phyloP scores from a whole-genome alignment of 2,329 filamentous ascomycete genomes.

The Hypoxylon sp. region DNA sequence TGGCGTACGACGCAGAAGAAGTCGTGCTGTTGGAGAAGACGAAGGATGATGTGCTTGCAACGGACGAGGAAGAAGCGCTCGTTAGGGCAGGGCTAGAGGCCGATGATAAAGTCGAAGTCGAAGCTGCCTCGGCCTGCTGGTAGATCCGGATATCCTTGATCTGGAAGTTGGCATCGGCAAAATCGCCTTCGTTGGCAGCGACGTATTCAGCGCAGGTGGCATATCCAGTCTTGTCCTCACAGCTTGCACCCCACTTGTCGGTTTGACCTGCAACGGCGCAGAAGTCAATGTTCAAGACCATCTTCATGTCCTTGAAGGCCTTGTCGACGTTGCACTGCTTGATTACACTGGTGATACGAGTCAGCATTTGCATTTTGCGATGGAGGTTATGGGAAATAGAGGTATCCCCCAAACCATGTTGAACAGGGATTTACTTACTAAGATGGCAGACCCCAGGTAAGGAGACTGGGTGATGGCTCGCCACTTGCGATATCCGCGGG shows the following conservation, averaged over 20 bases:
- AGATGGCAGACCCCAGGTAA: conserved; percentile 43
- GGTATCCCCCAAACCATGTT: too few species aligned
- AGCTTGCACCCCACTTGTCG: conserved; percentile 36
- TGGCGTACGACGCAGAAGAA: conserved; percentile 8
- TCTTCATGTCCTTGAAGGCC: conserved; percentile 43
- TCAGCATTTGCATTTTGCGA: too few species aligned
- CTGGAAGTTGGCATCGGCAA: conserved; percentile 36
- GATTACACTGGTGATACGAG: too few species aligned
- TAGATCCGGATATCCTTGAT: conserved; percentile 35
- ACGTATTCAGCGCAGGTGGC: conserved; percentile 35
- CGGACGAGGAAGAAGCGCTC: conserved; percentile 8
- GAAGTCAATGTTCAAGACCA: conserved; percentile 42
- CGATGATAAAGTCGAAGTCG: conserved; percentile 8
- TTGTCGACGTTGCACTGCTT: conserved; percentile 42
- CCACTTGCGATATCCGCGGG: conserved; percentile 63
- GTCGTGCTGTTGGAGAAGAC: background rate
- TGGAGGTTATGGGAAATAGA: too few species aligned
- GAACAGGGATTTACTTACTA: too few species aligned
- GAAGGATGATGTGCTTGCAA: conserved; percentile 3
- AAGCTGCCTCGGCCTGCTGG: conserved; percentile 8
- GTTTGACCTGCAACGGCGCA: conserved; percentile 35
- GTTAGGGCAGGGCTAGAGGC: conserved; percentile 12
- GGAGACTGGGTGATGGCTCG: conserved; percentile 37
- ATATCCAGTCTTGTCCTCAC: conserved; percentile 35
- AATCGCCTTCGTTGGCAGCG: conserved; percentile 29